Conservation (phyloP, 768 basidiomycete species). For the Butyriboletus loyo region DNA sequence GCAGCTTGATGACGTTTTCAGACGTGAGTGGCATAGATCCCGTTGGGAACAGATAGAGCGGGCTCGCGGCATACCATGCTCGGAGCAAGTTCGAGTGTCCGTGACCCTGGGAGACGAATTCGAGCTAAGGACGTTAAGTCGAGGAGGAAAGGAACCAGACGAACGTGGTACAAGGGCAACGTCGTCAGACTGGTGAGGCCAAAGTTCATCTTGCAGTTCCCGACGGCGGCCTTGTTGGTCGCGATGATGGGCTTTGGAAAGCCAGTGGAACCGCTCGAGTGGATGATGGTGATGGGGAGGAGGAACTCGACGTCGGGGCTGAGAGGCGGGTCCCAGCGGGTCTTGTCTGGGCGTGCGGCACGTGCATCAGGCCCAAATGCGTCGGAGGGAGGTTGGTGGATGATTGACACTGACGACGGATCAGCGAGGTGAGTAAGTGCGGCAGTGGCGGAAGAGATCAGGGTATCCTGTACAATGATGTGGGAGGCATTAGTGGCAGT, state of each 20-base stretch:
- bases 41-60: conserved; percentile 44
- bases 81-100: conserved; percentile 34
- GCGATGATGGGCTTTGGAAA: conserved; percentile 44
- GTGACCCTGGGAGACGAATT: conserved; percentile 13
- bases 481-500: conserved; percentile 20
- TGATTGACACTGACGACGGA: conserved; percentile 19
- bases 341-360: conserved; percentile 18
- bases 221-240: conserved; percentile 36
- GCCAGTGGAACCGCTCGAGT: conserved; percentile 40
- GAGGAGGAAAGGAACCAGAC: neutral
- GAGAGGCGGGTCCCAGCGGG: conserved; percentile 18
- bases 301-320: conserved; percentile 21
- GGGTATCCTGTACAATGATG: conserved; percentile 20
- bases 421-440: conserved; percentile 19
- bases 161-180: conserved; percentile 34
- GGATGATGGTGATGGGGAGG: conserved; percentile 21
- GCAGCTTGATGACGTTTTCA: conserved; percentile 39
- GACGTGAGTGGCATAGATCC: conserved; percentile 44
- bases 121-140: neutral
- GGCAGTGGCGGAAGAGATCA: conserved; percentile 11
- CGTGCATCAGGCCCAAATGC: conserved; percentile 18
- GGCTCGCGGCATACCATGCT: conserved; percentile 40
- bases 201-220: conserved; percentile 35
- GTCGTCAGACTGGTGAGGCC: conserved; percentile 20
- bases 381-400: conserved; percentile 20